Evolutionary conservation across 2,329 filamentous ascomycete genomes (phyloP), one percentile per base, ranked within the genome.

Genomic region (Trichoderma gracile): DNA sequence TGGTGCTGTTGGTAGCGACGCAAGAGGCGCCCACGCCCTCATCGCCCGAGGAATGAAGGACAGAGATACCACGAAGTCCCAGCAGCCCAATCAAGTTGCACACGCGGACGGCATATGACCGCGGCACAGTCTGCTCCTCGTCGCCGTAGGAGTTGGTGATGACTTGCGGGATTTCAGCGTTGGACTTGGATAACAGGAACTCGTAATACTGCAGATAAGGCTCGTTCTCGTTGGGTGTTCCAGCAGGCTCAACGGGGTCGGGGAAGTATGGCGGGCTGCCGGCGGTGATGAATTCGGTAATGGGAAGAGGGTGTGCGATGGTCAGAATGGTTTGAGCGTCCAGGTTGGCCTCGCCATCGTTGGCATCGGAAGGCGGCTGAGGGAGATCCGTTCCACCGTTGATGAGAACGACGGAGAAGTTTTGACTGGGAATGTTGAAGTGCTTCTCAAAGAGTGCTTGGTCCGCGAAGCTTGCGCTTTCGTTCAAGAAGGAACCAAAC

Each of bases 91-190:
- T 81, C 64, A 82, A 72, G 47, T 79, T 75, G 72, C 84, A 87
- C 3, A 85, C 82, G 21, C 79, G 78, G 57, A 75, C 70, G 0
- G 84, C 84, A 67, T 86, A 86, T 1, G 77, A 73, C 7, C 66
- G 67, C 2, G 84, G 84, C 0, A 87, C 82, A 0, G 80, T 79
- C 52, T 83, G 78, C 73, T 87, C 85, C 67, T 86, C 81, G 67
- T 87, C 84, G 15, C 80, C 82, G 69, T 87, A 88, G 12, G 83
- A 85, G 23, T 85, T 80, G 53, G 81, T 82, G 12, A 88, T 77
- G 2, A 87, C 81, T 57, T 84, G 83, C 0, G 86, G 85, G 7
- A 86, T 70, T 17, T 79, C 73, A 7, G 75, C 72, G 56, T 82
- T 79, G 1, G 75, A 69, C 65, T 78, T 76, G 17, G 69, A 72